Base-by-base conservation (phyloP, 1,284 basidiomycete genomes). In the Vanrija sp. region DNA sequence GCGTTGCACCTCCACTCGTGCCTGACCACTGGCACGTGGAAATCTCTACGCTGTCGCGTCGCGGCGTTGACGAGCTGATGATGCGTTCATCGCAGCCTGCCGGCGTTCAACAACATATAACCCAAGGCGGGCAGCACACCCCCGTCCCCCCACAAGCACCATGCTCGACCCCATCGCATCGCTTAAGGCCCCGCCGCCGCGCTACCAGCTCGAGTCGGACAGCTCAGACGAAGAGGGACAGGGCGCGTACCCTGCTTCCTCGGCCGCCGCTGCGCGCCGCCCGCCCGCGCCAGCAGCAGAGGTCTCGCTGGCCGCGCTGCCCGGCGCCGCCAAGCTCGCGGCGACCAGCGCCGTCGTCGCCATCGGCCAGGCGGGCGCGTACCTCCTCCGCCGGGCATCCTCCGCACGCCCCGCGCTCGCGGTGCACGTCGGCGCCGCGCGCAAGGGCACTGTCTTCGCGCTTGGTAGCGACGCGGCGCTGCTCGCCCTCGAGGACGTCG, bases 151-250 rank as follows among this genome's bases (percentile, higher is more conserved):
- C 38, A 16, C 29, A 47, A 28, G 28, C 19, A n/a, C 44, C 21
- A 74, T 74, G 72, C 60, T 65, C 67, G 73, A 75, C 60, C 71
- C 69, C 5, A 50, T 66, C 14, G 62, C 66, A 2, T 38, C 65
- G 1, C 52, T 73, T 18, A 52, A 54, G 5, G 69, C 63, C 5
- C 72, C 72, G 9, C 72, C 72, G 10, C 72, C 72, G 21, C 65
- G 73, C 42, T 75, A 75, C 58, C 62, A 68, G 23, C 64, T 75
- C 51, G 73, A 75, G 56, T 75, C 73, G 10, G 73, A 75, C 57
- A 69, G 66, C 10, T 72, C 70, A 1, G 73, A 75, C 49, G 73
- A 75, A 57, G 72, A 74, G 61, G 72, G 71, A 6, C 66, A 71
- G 55, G 71, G 71, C n/a, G 49, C 45, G n/a, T 73, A 73, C 55